Conservation (phyloP, 495 filamentous ascomycete genomes). For the Sordaria brevicollis region DNA sequence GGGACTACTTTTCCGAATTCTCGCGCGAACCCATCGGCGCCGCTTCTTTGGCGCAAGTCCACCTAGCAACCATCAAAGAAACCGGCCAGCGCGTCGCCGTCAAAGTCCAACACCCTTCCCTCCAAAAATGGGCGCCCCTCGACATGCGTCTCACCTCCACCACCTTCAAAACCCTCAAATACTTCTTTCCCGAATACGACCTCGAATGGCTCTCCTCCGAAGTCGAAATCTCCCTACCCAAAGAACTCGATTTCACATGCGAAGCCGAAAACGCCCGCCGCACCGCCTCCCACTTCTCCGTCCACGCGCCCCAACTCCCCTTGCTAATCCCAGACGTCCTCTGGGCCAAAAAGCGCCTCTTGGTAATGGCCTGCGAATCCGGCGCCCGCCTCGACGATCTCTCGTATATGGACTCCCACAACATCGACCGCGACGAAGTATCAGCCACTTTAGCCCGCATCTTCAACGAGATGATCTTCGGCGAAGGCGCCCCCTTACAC, state of each 20-base stretch:
- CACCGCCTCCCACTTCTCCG: constrained; percentile 64
- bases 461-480: constrained; percentile 99
- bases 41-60: constrained; percentile 90
- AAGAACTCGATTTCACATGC: constrained; percentile 80
- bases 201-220: constrained; percentile 91
- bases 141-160: constrained; percentile 81
- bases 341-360: constrained; percentile 79
- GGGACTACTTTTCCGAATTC: constrained; percentile 78
- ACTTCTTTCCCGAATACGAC: constrained; percentile 95
- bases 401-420: constrained; percentile 69
- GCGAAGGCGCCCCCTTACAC: constrained; percentile 77
- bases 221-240: constrained; percentile 81
- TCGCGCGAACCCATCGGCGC: constrained; percentile 73
- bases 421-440: constrained; percentile 92
- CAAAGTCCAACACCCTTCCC: constrained; percentile 87
- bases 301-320: constrained; percentile 52
- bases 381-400: constrained; percentile 87
- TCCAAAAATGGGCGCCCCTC: constrained; percentile 86
- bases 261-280: constrained; percentile 81
- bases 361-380: constrained; percentile 91
- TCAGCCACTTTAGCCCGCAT: constrained; percentile 83
- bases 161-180: constrained; percentile 80
- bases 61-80: constrained; percentile 75
- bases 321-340: constrained; percentile 83
- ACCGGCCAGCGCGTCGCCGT: constrained; percentile 90